Evolutionary conservation across 768 basidiomycete genomes (phyloP), one percentile per base, ranked within the genome.

Genomic region (Russula griseocarnosa): DNA sequence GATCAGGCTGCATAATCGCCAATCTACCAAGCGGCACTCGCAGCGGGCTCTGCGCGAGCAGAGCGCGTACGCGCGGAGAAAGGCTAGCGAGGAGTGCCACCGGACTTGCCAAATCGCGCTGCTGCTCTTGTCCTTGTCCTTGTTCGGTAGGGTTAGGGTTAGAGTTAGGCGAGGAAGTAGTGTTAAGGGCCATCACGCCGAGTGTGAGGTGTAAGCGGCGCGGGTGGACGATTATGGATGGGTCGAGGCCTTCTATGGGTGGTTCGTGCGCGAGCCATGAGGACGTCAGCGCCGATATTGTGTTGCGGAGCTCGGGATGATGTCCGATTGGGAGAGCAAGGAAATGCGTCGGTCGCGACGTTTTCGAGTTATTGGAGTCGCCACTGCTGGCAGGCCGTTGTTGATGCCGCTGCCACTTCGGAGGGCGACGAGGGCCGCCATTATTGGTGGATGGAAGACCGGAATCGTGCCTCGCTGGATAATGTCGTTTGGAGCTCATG

Each of bases 141-240:
- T 44, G 42, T 20, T 10, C 44, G 38, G 9, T n/a, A 6, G 18
- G 11, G n/a, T 14, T 18, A 6, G 3, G 4, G 11, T 32, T 18
- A 22, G 32, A 14, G 47, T 57, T 72, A 5, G 40, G 18, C 1
- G 26, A 9, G 38, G 38, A 16, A 0, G 20, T 4, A 3, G 44
- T n/a, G 38, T n/a, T n/a, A n/a, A 90, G 83, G 0, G 81, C 74
- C 86, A 92, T 87, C 1, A 90, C 87, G 1, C 88, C 89, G 2
- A 92, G 74, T 0, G 89, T 92, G 61, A 91, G 73, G 72, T 92
- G 89, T 50, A 91, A 73, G n/a, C 89, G 73, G 13, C 81, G 77
- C 0, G 81, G 74, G 9, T 77, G 77, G 60, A 90, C 79, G 58
- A 87, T 72, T 67, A 91, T 83, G 3, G 81, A 78, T 10, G 69